Evolutionary conservation across 331 rosid genomes (phyloP), one percentile per base, ranked within the genome.

Genomic region (Cydonia oblonga): DNA sequence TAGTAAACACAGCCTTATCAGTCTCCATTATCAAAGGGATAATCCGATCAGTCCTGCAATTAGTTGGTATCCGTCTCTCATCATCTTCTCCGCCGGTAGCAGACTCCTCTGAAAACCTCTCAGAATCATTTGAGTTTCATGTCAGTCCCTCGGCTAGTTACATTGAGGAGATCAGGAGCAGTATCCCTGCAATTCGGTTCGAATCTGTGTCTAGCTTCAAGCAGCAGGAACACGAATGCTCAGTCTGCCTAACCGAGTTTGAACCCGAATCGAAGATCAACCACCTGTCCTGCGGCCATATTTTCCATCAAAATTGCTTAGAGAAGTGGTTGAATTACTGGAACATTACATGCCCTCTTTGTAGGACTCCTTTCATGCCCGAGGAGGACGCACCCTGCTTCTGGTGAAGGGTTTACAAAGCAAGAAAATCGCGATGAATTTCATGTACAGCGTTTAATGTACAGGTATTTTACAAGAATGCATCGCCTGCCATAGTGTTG

Each of bases 321-420:
- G 92, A 89, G 80, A 89, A 89, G 86, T 93, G 98, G 96, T 29
- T 93, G 87, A 90, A 79, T 54, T 91, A 91, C 73, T 90, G 89
- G 96, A 93, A 91, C 89, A 67, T 89, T 46, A 93, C 98, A 33
- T 93, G 98, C 78, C 98, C 98, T 40, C 96, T 87, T 82, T 93
- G 97, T 80, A 89, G 96, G 87, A 85, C 87, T 73, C 91, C 95
- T 26, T 82, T 93, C 61, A 76, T 89, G 88, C 86, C 88, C 24
- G 92, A 85, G 81, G 96, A 90, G 74, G 93, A 89, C 54, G 58
- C 88, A 23, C 52, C 78, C 56, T 81, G 89, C 84, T 66, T 83
- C 71, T 85, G 89, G 90, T 86, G 60, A 92, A n/a, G 60, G 70
- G 30, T 58, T 71, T 69, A 52, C 68, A 38, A 66, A 76, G 69